Evolutionary conservation across 1,139 yeast genomes (phyloP).

Genomic region (Yarrowia galli): DNA sequence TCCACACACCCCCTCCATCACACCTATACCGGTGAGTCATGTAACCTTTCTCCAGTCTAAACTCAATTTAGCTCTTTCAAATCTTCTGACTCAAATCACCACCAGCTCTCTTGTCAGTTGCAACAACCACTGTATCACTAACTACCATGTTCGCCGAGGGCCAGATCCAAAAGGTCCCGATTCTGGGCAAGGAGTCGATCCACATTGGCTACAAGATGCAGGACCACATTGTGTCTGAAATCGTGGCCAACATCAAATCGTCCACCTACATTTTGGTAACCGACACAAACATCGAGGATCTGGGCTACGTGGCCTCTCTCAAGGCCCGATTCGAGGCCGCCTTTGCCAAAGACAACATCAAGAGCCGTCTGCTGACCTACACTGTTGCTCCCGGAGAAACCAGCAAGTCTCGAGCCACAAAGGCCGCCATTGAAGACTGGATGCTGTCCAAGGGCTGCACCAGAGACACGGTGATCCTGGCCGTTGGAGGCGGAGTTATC

Average conservation of each 20-base stretch:
- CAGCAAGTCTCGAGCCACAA: constrained; percentile 84
- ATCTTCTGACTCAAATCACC: constrained; percentile 3
- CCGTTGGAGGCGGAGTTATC: constrained; percentile 98
- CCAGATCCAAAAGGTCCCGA: constrained; percentile 47
- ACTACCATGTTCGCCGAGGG: constrained; percentile 29
- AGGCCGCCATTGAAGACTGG: constrained; percentile 93
- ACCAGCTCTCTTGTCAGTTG: too few species aligned
- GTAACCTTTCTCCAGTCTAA: constrained; percentile 9
- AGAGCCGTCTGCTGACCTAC: constrained; percentile 64
- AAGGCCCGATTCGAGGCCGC: constrained; percentile 50
- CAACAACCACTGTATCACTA: neutral
- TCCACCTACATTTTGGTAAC: constrained; percentile 93
- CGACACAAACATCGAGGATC: constrained; percentile 78
- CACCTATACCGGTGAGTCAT: constrained; percentile 1
- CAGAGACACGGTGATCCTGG: constrained; percentile 91
- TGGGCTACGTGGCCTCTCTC: constrained; percentile 63
- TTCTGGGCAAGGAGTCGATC: constrained; percentile 83
- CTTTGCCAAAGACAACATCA: constrained; percentile 40
- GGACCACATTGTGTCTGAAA: constrained; percentile 75
- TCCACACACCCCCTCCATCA: too few species aligned
- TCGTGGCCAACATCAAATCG: constrained; percentile 68
- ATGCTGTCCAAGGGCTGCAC: constrained; percentile 88
- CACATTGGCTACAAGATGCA: constrained; percentile 90
- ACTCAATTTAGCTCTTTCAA: neutral
- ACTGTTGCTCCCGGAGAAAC: constrained; percentile 93